Evolutionary conservation across 345 rosid genomes (phyloP).

Genomic region (Melaleuca alternifolia): DNA sequence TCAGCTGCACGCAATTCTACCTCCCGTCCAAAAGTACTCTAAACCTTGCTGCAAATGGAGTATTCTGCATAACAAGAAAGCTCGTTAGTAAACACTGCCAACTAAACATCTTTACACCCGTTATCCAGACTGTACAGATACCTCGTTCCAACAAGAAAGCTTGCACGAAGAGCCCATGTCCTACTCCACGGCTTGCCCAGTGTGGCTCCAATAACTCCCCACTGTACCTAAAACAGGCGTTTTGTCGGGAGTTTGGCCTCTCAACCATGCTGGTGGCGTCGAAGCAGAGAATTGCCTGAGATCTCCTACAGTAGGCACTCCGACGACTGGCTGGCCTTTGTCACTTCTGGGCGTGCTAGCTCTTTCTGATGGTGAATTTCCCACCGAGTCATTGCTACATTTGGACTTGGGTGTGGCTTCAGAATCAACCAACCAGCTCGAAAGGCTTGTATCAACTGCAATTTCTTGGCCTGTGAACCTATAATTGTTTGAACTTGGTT

Average conservation of each 20-base stretch:
- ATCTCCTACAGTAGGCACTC: conserved; percentile 26
- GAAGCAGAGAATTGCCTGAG: conserved; percentile 23
- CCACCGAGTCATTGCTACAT: conserved; percentile 17
- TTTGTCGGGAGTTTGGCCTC: conserved; percentile 21
- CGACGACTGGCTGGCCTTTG: conserved; percentile 24
- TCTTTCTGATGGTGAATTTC: conserved; percentile 20
- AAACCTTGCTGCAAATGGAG: conserved; percentile 23
- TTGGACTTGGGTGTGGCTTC: conserved; percentile 27
- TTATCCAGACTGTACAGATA: background rate
- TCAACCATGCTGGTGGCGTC: conserved; percentile 16
- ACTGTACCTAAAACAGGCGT: conserved; percentile 43
- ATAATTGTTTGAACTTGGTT: background rate
- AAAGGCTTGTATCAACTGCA: conserved; percentile 57
- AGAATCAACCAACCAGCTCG: conserved; percentile 48
- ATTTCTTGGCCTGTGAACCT: conserved; percentile 9
- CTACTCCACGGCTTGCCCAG: conserved; percentile 14
- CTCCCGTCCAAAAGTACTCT: conserved; percentile 17
- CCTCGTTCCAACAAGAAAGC: background rate
- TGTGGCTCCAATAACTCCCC: conserved; percentile 49
- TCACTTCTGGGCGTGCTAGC: conserved; percentile 16
- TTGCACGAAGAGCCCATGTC: conserved; percentile 22
- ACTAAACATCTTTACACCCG: background rate
- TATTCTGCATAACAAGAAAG: background rate
- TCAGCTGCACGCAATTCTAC: background rate
- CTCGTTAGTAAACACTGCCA: background rate